Evolutionary conservation across 2,329 filamentous ascomycete genomes (phyloP), one percentile per base, ranked within the genome.

Genomic region (Lachnellula subtilissima): DNA sequence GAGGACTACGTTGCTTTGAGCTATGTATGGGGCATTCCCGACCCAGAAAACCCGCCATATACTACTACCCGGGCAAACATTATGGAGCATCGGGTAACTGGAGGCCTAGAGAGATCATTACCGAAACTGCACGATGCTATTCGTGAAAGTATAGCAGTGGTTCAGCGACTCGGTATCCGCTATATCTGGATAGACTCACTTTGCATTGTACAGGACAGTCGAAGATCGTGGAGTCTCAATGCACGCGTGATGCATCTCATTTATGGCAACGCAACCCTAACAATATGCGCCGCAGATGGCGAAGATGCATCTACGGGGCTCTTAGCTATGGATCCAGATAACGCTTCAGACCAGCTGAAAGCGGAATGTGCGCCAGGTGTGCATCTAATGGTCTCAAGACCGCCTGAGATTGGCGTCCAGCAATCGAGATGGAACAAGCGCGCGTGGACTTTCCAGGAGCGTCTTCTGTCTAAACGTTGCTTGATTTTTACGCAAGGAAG

Each of bases 341-440:
- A 28, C 52, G 60, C 28, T 57, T 61, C 48, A 42, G 50, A 4
- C 49, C 58, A 45, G 64, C 61, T 5, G 54, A 59, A 53, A 15
- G 48, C 43, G 9, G 19, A 54, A 40, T 51, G 37, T 12, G 46
- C n/a, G 65, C 14, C 56, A 54, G 6, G 53, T 63, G 4, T 66
- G 61, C 64, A 59, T 64, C 37, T 65, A 49, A n/a, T 59, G 57
- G 14, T 61, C 11, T 36, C 55, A 1, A 40, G 62, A 6, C 53
- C 53, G 23, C 62, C 70, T 67, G 67, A 2, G 66, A 71, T 47
- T 66, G 71, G 50, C 64, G 70, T 59, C 11, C 35, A 48, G 17
- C 43, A 39, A 15, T 48, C 56, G 7, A 40, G 23, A 19, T 63
- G 61, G 61, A 52, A 58, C 39, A 56, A 52, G 8, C 59, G 61